Evolutionary conservation across 441 rosid genomes (phyloP), one percentile per base, ranked within the genome.

Genomic region (Mallotus japonicus): DNA sequence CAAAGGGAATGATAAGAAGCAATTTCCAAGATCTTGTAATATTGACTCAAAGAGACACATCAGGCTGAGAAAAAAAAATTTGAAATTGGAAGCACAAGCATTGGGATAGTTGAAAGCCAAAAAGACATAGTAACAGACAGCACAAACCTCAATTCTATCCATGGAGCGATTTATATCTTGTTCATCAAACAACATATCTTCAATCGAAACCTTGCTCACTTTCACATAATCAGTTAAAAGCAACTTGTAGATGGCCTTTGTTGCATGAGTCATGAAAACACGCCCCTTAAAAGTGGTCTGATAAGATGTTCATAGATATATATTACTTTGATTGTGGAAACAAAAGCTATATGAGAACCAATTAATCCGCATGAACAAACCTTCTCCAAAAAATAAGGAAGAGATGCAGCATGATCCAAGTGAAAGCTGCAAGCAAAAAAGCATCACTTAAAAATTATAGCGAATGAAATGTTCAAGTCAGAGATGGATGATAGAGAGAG

Each of bases 191-290:
- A 93, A 57, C 97, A 93, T 93, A 74, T 93, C 98, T 84, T 93
- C 98, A 63, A 92, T 88, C 1, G 95, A 92, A 54, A 93, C 90
- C 78, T 93, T 93, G 88, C 98, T 93, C 37, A 90, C 96, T 89
- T 93, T 93, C 0, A 92, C 92, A 83, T 92, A 93, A 87, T 93
- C 96, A 0, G 93, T 87, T 82, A 93, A 73, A 55, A 93, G 73
- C 81, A 93, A 71, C 84, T 88, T 90, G 81, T 90, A 93, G 59
- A 92, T 88, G 62, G 90, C 98, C 81, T 93, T 93, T 67, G 98
- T 93, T 19, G 97, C 97, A 85, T 93, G 95, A 34, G 98, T 93
- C 98, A 92, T 92, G 80, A 90, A 93, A 42, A 93, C 96, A 62
- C 95, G 73, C 6, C 97, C 98, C 73, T 79, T 92, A 73, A 93